A percentile compares a stretch with the other conserved stretches of the same genome.
Conservation (phyloP, 1,139 yeast genomes). For the Protomyces gravidus region DNA sequence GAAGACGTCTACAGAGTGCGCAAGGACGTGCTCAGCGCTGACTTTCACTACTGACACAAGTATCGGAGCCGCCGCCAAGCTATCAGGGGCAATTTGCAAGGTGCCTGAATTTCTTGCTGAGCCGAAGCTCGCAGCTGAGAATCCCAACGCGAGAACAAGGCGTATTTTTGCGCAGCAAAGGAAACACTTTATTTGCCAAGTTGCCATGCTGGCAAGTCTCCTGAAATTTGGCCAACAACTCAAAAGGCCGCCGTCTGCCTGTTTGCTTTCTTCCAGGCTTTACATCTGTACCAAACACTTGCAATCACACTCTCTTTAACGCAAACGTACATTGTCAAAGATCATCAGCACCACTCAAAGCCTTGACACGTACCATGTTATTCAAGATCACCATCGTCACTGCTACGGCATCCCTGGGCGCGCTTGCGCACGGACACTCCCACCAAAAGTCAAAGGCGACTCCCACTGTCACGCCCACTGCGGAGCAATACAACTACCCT, state of each 20-base stretch:
- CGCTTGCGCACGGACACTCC: neutral
- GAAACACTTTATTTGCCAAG: too few species aligned
- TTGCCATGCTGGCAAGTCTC: neutral
- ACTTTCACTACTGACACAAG: slow-evolving; percentile 34
- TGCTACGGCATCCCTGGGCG: neutral
- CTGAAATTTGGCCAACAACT: neutral
- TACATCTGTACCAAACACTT: neutral
- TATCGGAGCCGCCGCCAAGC: neutral
- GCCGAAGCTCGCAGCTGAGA: too few species aligned
- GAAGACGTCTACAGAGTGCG: slow-evolving; percentile 33
- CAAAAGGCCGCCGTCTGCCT: neutral
- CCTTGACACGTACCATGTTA: neutral
- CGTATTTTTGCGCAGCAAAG: too few species aligned
- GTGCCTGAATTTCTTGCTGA: too few species aligned
- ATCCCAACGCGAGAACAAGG: too few species aligned
- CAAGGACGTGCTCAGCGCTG: slow-evolving; percentile 29
- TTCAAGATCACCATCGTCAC: neutral
- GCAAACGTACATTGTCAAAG: too few species aligned
- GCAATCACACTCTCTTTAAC: neutral
- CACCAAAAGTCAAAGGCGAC: neutral
- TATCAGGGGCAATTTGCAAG: neutral
- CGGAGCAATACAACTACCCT: too few species aligned
- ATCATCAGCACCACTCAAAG: neutral
- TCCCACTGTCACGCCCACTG: too few species aligned
- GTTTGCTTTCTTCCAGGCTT: neutral